Evolutionary conservation across 2,329 filamentous ascomycete species (phyloP).

Genomic region (Coleophoma crateriformis): DNA sequence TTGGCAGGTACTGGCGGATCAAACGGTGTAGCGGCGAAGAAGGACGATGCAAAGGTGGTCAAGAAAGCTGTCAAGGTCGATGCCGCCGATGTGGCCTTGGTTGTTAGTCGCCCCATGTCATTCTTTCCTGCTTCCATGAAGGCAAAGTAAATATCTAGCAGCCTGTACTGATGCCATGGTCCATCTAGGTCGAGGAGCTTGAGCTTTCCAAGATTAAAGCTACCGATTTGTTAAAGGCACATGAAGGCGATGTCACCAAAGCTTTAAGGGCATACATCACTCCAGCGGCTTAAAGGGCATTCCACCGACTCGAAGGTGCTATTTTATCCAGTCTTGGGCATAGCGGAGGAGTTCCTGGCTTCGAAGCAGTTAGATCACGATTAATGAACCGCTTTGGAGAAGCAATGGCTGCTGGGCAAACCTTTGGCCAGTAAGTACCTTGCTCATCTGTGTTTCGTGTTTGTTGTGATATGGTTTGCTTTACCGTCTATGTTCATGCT

Average conservation of each 20-base stretch:
- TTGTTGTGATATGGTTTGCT: no score
- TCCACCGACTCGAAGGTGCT: neutral
- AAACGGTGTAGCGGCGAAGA: conserved; percentile 28
- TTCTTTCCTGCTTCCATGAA: neutral
- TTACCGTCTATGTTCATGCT: no score
- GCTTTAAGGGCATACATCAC: conserved; percentile 58
- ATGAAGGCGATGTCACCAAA: conserved; percentile 65
- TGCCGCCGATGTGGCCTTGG: conserved; percentile 60
- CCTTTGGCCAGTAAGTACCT: neutral
- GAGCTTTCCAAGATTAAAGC: conserved; percentile 68
- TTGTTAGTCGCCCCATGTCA: conserved; percentile 45
- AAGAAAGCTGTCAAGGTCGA: conserved; percentile 67
- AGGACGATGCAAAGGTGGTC: conserved; percentile 43
- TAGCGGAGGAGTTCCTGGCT: conserved; percentile 14
- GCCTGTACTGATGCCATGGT: conserved; percentile 7
- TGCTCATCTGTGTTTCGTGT: neutral
- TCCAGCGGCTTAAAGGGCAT: conserved; percentile 10
- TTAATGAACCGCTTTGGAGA: neutral
- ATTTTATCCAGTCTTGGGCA: conserved; percentile 7
- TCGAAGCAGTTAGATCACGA: neutral
- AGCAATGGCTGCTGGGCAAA: neutral
- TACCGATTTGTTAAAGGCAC: conserved; percentile 65
- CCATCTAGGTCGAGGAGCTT: conserved; percentile 60
- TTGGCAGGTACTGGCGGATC: conserved; percentile 35
- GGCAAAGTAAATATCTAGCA: neutral